Conservation (phyloP, 2,329 filamentous ascomycete genomes). For the Periglandula ipomoeae region DNA sequence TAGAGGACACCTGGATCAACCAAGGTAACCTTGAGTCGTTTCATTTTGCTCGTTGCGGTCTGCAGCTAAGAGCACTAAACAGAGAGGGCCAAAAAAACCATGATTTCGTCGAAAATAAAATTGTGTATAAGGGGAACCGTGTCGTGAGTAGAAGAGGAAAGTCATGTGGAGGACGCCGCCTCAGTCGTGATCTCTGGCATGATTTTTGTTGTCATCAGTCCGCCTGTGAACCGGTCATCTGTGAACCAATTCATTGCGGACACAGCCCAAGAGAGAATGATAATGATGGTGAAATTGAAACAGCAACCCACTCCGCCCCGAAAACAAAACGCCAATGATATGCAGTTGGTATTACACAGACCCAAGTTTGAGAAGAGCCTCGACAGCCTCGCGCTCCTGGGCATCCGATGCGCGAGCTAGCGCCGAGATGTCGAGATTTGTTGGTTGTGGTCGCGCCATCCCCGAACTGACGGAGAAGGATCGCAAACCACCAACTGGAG, state of each 20-base stretch:
- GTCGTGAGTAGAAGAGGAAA: slow-evolving; percentile 19
- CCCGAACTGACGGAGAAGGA: slow-evolving; percentile 41
- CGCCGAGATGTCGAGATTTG: slow-evolving; percentile 42
- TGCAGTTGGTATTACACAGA: slow-evolving; percentile 55
- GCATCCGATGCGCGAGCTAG: slow-evolving; percentile 48
- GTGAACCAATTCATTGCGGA: slow-evolving; percentile 4
- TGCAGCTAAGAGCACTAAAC: too few relatives aligned
- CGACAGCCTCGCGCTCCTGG: slow-evolving; percentile 73
- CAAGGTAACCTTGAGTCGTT: too few relatives aligned
- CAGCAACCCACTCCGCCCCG: not conserved
- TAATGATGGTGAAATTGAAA: slow-evolving; percentile 2
- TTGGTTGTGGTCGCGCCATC: slow-evolving; percentile 43
- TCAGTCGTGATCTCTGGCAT: slow-evolving; percentile 22
- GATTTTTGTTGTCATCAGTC: slow-evolving; percentile 11
- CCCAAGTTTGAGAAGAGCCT: slow-evolving; percentile 71
- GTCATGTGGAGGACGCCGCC: slow-evolving; percentile 22
- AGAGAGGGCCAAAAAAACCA: too few relatives aligned
- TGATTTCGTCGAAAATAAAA: not conserved
- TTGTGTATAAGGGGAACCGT: slow-evolving; percentile 15
- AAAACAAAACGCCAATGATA: slow-evolving; percentile 8
- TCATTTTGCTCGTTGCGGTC: too few relatives aligned
- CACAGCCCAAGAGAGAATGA: slow-evolving; percentile 4
- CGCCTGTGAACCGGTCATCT: slow-evolving; percentile 7
- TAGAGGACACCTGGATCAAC: too few relatives aligned
- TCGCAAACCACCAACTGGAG: slow-evolving; percentile 36